These are phyloP conservation scores for Leucogyrophana mollusca DNA, from an alignment of 768 basidiomycete genomes.

Conservation along the genomic window DNA sequence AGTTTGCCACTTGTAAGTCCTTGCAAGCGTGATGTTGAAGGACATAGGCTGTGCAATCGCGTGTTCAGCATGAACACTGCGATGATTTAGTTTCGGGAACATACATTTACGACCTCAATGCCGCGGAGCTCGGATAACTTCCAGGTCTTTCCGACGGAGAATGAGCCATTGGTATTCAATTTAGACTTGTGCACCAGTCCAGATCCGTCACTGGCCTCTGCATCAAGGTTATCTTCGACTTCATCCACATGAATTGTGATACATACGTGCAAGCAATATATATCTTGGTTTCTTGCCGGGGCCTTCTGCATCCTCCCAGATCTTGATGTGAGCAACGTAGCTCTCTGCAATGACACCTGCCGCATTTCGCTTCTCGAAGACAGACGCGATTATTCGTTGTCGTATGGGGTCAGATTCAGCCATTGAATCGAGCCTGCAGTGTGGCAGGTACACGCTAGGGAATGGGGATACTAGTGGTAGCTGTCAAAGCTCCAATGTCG, in stretches of 20 bases:
- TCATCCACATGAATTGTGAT: not conserved
- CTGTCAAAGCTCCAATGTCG: no score
- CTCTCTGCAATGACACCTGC: slow-evolving; percentile 67
- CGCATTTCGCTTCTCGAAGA: slow-evolving; percentile 74
- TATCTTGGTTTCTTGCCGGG: slow-evolving; percentile 84
- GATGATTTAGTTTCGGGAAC: slow-evolving; percentile 25
- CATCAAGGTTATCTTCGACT: slow-evolving; percentile 3
- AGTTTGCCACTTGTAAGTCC: slow-evolving; percentile 89
- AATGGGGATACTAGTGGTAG: no score
- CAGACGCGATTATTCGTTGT: slow-evolving; percentile 76
- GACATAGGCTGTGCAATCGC: slow-evolving; percentile 46
- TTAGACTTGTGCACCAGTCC: slow-evolving; percentile 95
- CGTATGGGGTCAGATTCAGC: slow-evolving; percentile 49
- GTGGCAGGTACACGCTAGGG: no score
- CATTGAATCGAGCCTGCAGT: slow-evolving; percentile 29
- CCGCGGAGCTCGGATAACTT: slow-evolving; percentile 75
- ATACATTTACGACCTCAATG: slow-evolving; percentile 74
- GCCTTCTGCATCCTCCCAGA: slow-evolving; percentile 86
- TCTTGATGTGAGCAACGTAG: slow-evolving; percentile 88
- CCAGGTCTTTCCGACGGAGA: slow-evolving; percentile 99
- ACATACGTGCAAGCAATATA: slow-evolving; percentile 87
- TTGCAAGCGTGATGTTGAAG: slow-evolving; percentile 84
- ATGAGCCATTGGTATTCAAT: slow-evolving; percentile 89
- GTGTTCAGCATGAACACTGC: slow-evolving; percentile 14
- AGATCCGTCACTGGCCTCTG: slow-evolving; percentile 60